These are phyloP conservation scores for Venturia aucupariae DNA, from an alignment of 2,329 filamentous ascomycete genomes.

Conservation along the genomic window DNA sequence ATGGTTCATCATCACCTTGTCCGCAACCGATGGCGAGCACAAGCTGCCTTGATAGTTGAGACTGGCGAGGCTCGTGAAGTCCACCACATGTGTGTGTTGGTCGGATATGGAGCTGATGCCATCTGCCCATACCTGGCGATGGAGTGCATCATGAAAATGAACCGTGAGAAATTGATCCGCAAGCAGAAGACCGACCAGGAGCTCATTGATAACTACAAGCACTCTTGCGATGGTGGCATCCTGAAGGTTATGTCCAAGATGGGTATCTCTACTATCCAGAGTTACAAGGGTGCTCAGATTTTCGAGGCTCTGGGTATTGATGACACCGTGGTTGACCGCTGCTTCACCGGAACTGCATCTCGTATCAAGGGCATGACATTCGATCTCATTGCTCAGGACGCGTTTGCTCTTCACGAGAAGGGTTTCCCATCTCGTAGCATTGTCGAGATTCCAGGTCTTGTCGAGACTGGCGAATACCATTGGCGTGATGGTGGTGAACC, in stretches of 20 bases:
- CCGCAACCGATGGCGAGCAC: conserved; percentile 88
- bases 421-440: conserved; percentile 79
- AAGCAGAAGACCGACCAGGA: conserved; percentile 76
- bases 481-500: conserved; percentile 95
- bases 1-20: conserved; percentile 95
- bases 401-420: conserved; percentile 88
- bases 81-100: conserved; percentile 96
- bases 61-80: conserved; percentile 94
- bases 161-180: conserved; percentile 83
- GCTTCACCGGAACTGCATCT: conserved; percentile 89
- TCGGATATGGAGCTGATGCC: conserved; percentile 90
- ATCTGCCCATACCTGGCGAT: conserved; percentile 92
- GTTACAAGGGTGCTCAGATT: conserved; percentile 96
- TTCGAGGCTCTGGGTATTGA: conserved; percentile 94
- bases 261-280: conserved; percentile 93
- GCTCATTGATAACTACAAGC: conserved; percentile 91
- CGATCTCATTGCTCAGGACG: conserved; percentile 86
- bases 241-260: conserved; percentile 99
- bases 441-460: conserved; percentile 65
- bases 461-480: conserved; percentile 94
- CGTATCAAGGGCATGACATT: conserved; percentile 93
- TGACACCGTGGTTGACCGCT: conserved; percentile 83
- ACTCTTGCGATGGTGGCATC: conserved; percentile 91
- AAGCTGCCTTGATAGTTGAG: conserved; percentile 79
- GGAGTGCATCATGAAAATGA: conserved; percentile 95